Base-by-base conservation (phyloP, 2,329 filamentous ascomycete species). In the Fusarium sp. region DNA sequence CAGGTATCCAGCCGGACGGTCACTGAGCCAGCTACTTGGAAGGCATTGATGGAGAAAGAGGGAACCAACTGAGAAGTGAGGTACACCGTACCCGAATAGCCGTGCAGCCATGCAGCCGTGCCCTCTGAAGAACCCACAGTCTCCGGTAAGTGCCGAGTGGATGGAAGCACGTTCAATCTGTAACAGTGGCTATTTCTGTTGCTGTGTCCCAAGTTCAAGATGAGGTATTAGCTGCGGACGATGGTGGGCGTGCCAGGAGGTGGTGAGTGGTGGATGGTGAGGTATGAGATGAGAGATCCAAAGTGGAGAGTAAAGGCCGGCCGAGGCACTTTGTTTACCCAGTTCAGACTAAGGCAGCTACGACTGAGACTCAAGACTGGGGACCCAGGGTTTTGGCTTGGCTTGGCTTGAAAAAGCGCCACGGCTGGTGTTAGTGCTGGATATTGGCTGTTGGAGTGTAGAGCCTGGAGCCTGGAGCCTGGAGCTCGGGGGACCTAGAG, bases 321-420 rank as follows among this genome's bases (percentile, higher is more conserved):
- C 47, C 60, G 40, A 44, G 53, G 43, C 35, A 32, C 58, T 39
- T 63, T 37, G 30, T 43, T 23, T 51, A 30, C 27, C 9, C 27
- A 30, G 27, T 30, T 10, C 10, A 27, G 23, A 50, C 45, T 32
- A 25, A 37, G 35, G 35, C n/a, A 37, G n/a, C 27, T 30, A 30
- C 27, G 17, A 37, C 35, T 37, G 35, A 37, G 35, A 37, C 35
- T 37, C 14, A 15, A 35, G 27, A 54, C 50, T 37, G 56, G 57
- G 58, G n/a, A 25, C 30, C 30, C 58, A 62, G 47, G 51, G 51
- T 44, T 55, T 37, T n/a, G 35, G n/a, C 52, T 61, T 62, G 47
- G 47, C 56, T 47, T 62, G 57, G 68, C 70, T 65, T 72, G 62
- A 46, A 51, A 62, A 50, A 56, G 58, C 65, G 62, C 49, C 59